Evolutionary conservation across 2,329 filamentous ascomycete genomes (phyloP).

Genomic region (Lasiodiplodia gonubiensis): DNA sequence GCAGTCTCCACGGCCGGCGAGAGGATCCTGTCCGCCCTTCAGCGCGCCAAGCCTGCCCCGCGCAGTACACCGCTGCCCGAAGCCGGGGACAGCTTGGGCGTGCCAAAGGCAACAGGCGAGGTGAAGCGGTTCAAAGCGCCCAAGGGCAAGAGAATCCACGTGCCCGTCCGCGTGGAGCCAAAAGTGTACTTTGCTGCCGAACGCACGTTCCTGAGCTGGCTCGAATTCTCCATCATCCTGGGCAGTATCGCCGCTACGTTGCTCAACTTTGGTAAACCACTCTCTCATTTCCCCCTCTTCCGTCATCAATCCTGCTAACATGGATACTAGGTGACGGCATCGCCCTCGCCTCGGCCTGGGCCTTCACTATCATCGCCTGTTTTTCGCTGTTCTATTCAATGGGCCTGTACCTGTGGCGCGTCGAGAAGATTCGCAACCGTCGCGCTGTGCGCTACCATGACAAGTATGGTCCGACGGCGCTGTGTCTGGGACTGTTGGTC

Average conservation of each 20-base stretch:
- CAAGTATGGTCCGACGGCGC: conserved; percentile 77
- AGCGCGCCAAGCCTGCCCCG: conserved; percentile 34
- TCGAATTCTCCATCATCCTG: conserved; percentile 95
- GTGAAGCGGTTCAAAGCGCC: conserved; percentile 69
- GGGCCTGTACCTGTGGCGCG: conserved; percentile 84
- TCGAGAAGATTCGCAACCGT: conserved; percentile 80
- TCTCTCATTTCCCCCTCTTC: neutral
- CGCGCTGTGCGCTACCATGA: conserved; percentile 93
- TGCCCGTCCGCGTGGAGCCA: conserved; percentile 92
- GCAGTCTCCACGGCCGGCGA: conserved; percentile 57
- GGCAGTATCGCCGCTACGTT: conserved; percentile 57
- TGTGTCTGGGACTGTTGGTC: conserved; percentile 75
- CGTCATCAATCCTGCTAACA: neutral
- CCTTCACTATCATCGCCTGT: conserved; percentile 83
- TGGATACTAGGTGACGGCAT: conserved; percentile 36
- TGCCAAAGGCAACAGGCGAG: conserved; percentile 49
- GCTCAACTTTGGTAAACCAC: conserved; percentile 42
- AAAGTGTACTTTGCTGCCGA: conserved; percentile 98
- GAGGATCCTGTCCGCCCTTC: conserved; percentile 41
- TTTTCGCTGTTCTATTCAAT: conserved; percentile 82
- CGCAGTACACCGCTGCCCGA: conserved; percentile 5
- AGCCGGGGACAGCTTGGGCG: conserved; percentile 44
- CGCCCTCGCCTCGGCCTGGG: conserved; percentile 59
- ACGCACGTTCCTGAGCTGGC: conserved; percentile 93
- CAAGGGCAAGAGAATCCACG: conserved; percentile 84